Base-by-base conservation (phyloP, 805 yeast species). In the Schizosaccharomyces cryophilus region DNA sequence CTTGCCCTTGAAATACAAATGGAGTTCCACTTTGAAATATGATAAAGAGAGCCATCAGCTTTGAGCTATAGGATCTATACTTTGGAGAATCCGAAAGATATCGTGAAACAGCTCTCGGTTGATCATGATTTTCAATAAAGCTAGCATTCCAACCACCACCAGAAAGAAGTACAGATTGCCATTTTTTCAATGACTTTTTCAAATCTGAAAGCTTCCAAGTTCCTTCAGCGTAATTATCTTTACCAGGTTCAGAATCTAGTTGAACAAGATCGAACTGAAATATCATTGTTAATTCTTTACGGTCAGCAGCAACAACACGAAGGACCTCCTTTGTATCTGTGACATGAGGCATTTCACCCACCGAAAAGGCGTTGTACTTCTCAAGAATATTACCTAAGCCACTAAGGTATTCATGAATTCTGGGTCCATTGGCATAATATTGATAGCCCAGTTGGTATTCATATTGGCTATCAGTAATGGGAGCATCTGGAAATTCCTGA, bases 1-100 rank as follows among this genome's bases (percentile, higher is more conserved):
- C 84, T 67, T 80, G 84, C 60, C 83, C 84, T 69, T 80, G 83
- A 69, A 78, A 80, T 48, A 80, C 69, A 69, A 73, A 80, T 61
- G 78, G 68, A 15, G 83, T 66, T 78, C 59, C 84, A 83, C 35
- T 79, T 75, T 64, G 78, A 72, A 15, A 80, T 66, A 13, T 73
- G 61, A 63, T 75, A 74, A 80, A 67, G 58, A 75, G 63, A n/a
- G 80, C 73, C 63, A 80, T 66, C 66, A 78, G 68, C 69, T 80
- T 80, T 31, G 80, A 79, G 35, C 79, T 73, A 60, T 69, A 66
- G 60, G 66, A 70, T 56, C 75, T 67, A 69, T 67, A 62, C 60
- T 68, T 64, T 31, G 69, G 69, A 5, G 73, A 69, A 60, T 73
- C 75, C 67, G 73, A 72, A 58, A 80, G 81, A 66, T 78, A 79